Base-by-base conservation (phyloP, 169 alveolate species). In the Plasmodium malariae region DNA sequence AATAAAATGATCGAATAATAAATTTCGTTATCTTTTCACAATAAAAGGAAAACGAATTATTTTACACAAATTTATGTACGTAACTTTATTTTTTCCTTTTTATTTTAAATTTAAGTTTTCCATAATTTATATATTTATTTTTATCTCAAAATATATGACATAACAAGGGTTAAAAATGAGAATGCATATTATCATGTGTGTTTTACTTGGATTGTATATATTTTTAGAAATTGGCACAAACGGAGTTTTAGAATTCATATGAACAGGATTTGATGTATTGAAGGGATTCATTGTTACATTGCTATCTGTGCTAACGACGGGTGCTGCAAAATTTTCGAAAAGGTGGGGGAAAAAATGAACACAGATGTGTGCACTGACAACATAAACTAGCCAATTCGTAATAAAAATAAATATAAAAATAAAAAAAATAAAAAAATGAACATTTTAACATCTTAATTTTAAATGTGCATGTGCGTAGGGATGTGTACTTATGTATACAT, bases 201-300 rank as follows among this genome's bases (percentile, higher is more conserved):
- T 28, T 40, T 28, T 76, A 76, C 89, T 76, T 76, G 76, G n/a
- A 26, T 76, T 76, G 36, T 76, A 76, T 54, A 76, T 45, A 48
- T 60, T 76, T 55, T 76, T 76, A 19, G 89, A 28, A 19, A 76
- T 43, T 7, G 89, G 89, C 7, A 63, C 49, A 37, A 60, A 76
- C 19, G 30, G 57, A 0, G 89, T 2, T 19, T 14, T 45, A 21
- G 89, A 60, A 37, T 62, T 62, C 63, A 63, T 76, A 17, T 76
- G 89, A 2, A 32, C 7, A 9, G 76, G 76, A 6, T 19, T 62
- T 12, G 89, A 63, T 12, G 74, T 76, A 19, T 76, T 76, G 40
- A 76, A 76, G 1, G 89, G 89, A 28, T 62, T 76, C 89, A 76
- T 76, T 21, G 89, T 76, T 5, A 60, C 76, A 45, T 63, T 76